These are phyloP conservation scores for Pyrenophora tritici-repentis DNA, from an alignment of 2,329 filamentous ascomycete species.

Conservation along the genomic window DNA sequence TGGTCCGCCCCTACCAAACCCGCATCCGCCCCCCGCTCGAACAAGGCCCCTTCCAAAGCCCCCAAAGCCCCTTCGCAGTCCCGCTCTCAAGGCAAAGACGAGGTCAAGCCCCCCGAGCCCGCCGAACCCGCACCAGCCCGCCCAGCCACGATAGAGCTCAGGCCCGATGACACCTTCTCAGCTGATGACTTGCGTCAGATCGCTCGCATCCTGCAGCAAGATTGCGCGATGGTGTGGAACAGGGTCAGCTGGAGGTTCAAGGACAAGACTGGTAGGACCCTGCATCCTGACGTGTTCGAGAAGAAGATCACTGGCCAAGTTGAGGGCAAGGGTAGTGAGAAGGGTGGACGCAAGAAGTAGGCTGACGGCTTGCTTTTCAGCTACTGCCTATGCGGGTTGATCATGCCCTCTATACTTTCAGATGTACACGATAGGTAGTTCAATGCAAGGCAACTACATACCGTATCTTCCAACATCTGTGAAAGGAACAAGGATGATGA, in stretches of 20 bases:
- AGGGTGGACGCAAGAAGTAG: background rate
- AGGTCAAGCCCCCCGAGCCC: background rate
- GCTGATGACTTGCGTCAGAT: slow-evolving; percentile 49
- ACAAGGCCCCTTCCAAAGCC: slow-evolving; percentile 5
- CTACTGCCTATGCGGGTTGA: background rate
- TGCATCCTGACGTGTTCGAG: slow-evolving; percentile 52
- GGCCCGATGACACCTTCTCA: slow-evolving; percentile 36
- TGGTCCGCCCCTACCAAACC: background rate
- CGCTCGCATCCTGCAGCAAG: slow-evolving; percentile 51
- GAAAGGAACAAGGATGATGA: too few relatives aligned
- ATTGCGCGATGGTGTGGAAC: slow-evolving; percentile 53
- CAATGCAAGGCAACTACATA: too few relatives aligned
- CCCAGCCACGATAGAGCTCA: slow-evolving; percentile 26
- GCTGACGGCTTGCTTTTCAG: background rate
- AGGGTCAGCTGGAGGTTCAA: slow-evolving; percentile 55
- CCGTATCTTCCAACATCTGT: too few relatives aligned
- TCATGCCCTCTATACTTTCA: too few relatives aligned
- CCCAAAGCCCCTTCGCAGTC: slow-evolving; percentile 2
- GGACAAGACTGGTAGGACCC: slow-evolving; percentile 54
- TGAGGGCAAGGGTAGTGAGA: slow-evolving; percentile 9
- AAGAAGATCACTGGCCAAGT: slow-evolving; percentile 47
- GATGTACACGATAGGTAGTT: too few relatives aligned
- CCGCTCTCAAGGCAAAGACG: background rate
- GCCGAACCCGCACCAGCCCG: background rate
- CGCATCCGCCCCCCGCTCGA: slow-evolving; percentile 2